Base-by-base conservation (phyloP, 2,329 filamentous ascomycete species). In the Xylaria sp. region DNA sequence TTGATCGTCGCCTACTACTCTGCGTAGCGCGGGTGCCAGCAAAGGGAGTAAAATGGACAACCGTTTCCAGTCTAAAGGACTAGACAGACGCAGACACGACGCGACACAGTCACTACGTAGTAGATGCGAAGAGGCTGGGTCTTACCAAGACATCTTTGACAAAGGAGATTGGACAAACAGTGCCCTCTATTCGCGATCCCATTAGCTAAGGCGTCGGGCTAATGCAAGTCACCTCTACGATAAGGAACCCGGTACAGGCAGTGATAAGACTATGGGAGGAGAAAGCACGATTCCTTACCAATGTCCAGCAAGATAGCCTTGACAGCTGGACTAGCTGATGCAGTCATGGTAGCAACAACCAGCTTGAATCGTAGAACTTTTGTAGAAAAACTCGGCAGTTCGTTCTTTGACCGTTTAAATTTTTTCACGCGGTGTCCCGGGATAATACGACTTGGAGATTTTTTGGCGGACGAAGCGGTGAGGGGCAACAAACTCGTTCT, bases 111-210 rank as follows among this genome's bases (percentile, higher is more conserved):
- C 58, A 66, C 69, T 54, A 57, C 44, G 41, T 41, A 41, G n/a
- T 58, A 31, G 34, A 55, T 31, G 57, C 15, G 66, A 67, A 56
- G 54, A 66, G 63, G 62, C 46, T 57, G 73, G 67, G 69, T 83
- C 91, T 88, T 89, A 94, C 92, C 83, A 94, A 84, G 73, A 92
- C 89, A 80, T 94, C 91, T 82, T 93, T 93, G 81, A 94, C 92
- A 81, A 94, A 94, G 75, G 91, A 93, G 79, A 94, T 94, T 75
- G 91, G 91, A 80, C 92, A 94, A 72, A 94, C 90, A 59, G 92
- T 94, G 72, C 92, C 92, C 86, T 94, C 92, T 94, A 63, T 73
- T 71, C 75, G 70, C 57, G 73, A 75, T 77, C 65, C 74, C 74
- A 81, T 84, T 81, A 84, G 81, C 81, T 78, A 81, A 78, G 77